Conservation (phyloP, 139 green algal species). For the Volvox africanus region DNA sequence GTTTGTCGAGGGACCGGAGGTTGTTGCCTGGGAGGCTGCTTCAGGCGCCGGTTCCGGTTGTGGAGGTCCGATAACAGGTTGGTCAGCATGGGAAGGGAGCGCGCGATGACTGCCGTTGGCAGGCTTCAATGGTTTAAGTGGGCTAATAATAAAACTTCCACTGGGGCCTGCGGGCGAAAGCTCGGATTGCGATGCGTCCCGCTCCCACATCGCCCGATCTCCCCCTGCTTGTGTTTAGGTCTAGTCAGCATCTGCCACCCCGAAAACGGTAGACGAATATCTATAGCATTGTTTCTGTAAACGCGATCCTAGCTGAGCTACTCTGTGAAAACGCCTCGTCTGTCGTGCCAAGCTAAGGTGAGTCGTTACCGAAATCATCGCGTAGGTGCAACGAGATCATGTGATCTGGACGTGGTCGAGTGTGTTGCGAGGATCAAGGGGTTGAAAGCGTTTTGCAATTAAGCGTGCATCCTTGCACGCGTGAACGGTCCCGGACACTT, state of each 20-base stretch:
- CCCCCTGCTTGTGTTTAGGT: not conserved
- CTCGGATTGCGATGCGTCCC: not conserved
- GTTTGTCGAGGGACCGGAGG: too few relatives aligned
- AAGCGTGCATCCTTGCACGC: not conserved
- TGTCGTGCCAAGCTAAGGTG: not conserved
- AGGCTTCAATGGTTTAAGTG: not conserved
- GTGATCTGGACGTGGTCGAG: too few relatives aligned
- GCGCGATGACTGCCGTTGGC: too few relatives aligned
- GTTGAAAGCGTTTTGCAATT: too few relatives aligned
- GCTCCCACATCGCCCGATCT: constrained; percentile 10
- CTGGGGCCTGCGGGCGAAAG: not conserved
- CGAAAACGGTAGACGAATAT: not conserved
- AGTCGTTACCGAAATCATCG: not conserved
- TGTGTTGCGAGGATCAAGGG: too few relatives aligned
- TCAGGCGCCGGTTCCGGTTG: too few relatives aligned
- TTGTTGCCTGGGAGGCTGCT: too few relatives aligned
- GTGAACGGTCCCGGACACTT: not conserved
- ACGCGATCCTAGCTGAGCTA: not conserved
- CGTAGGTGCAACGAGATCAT: not conserved
- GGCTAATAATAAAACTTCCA: not conserved
- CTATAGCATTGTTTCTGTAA: not conserved
- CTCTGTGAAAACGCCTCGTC: not conserved
- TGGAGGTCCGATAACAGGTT: too few relatives aligned
- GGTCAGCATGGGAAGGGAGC: too few relatives aligned
- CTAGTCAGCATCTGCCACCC: not conserved